Conservation (phyloP, 306 rosid species). For the Prunus mume region DNA sequence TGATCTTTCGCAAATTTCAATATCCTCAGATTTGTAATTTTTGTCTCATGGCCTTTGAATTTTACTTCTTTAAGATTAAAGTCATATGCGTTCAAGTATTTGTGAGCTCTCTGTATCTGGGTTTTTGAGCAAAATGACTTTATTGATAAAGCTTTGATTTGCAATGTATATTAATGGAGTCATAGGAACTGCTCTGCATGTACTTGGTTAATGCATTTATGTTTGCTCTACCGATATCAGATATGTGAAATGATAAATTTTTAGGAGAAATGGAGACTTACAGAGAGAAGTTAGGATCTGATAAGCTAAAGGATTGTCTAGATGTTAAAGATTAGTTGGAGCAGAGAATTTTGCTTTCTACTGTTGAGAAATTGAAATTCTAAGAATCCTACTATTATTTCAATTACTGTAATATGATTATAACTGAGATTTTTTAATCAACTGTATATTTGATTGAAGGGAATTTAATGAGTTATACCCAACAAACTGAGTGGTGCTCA, state of each 20-base stretch:
- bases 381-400: neutral
- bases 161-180: neutral
- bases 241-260: neutral
- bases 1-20: neutral
- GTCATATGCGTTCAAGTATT: neutral
- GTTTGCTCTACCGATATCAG: neutral
- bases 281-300: neutral
- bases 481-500: neutral
- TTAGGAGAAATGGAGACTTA: neutral
- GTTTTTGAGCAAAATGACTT: neutral
- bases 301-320: neutral
- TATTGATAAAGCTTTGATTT: neutral
- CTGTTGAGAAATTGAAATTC: neutral
- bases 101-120: neutral
- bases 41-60: neutral
- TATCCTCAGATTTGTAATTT: neutral
- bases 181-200: neutral
- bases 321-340: neutral
- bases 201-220: neutral
- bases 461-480: neutral
- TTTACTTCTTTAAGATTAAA: neutral
- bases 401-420: neutral
- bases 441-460: neutral
- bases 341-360: neutral
- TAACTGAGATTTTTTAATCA: neutral